Base-by-base conservation (phyloP, 805 yeast genomes). In the Yarrowia sp. region DNA sequence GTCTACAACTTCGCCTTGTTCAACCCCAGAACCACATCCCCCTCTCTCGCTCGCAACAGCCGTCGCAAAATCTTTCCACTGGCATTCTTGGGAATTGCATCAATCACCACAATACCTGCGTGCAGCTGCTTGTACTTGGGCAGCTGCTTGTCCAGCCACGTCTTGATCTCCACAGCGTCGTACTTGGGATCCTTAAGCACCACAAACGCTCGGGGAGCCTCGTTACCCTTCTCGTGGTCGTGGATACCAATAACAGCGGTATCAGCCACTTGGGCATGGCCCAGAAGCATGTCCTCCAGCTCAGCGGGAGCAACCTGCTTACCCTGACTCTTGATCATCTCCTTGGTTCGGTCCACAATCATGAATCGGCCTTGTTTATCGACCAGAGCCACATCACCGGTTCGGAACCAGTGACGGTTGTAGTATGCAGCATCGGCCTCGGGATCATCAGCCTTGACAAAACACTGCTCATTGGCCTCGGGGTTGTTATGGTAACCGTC, bases 41-140 rank as follows among this genome's bases (percentile, higher is more conserved):
- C 69, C 41, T 68, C 68, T 36, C 70, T 35, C 8, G 90, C 90
- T 80, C 96, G 86, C 76, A 90, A 80, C 67, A 89, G 84, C 82
- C 96, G 86, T 83, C 96, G 85, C 88, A 90, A 88, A 71, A 91
- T 89, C 81, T 90, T 91, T 71, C 96, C 96, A 9, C 96, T 88
- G 80, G 96, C 85, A 22, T 96, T 90, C 82, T 90, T 90, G 77
- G 96, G 96, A 75, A 91, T 84, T 73, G 88, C 95, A 66, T 84
- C 87, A 64, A 90, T 89, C 66, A 88, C 79, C 68, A 86, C 81
- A 67, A 90, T 83, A 31, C 74, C 74, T 2, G 74, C 75, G 66
- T 71, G 68, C 8, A 72, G 61, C 44, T 67, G 65, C 65, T 72
- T 72, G 63, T 73, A 75, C 44, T 62, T 65, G 15, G 75, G 73